Evolutionary conservation across 331 rosid species (phyloP), one percentile per base, ranked within the genome.

Genomic region (Quercus tomentella): DNA sequence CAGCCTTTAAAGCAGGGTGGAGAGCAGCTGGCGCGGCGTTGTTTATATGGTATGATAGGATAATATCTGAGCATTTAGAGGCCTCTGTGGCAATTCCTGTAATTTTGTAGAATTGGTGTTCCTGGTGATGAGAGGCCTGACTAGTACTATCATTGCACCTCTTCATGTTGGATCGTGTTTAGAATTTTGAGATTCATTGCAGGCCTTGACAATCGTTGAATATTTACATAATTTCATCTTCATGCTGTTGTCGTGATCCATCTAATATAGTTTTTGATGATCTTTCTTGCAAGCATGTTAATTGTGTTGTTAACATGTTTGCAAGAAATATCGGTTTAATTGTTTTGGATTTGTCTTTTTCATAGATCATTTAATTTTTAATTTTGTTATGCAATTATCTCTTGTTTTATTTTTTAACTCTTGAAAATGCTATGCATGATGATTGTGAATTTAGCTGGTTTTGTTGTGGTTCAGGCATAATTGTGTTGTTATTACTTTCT

Each of bases 11-110:
- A 73, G 98, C 89, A 90, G 96, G 93, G 88, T 92, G 96, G 89
- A 87, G 92, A 90, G 96, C 99, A 84, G 98, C 98, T 88, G 96
- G 98, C 88, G 81, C 87, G 89, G 82, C 96, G 11, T 84, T 86
- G 80, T 92, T 70, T 79, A 86, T 96, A 96, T 96, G 97, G 97
- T 96, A 96, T 88, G 98, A 70, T 87, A 89, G 98, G 98, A 93
- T 85, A 81, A 86, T 80, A 90, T 89, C 85, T 84, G 89, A 82
- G 86, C 88, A 84, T 76, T 89, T 85, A 90, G 92, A 83, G 92
- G 94, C 86, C 87, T 84, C 86, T 72, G 22, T 86, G 83, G 82
- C 79, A 83, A 71, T 92, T 81, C 87, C 74, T 84, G 72, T 77
- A 72, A 68, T 77, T 78, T 70, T 85, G 77, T 85, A 80, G 70